Evolutionary conservation across 2,329 filamentous ascomycete genomes (phyloP).

Genomic region (Aureobasidium sp.): DNA sequence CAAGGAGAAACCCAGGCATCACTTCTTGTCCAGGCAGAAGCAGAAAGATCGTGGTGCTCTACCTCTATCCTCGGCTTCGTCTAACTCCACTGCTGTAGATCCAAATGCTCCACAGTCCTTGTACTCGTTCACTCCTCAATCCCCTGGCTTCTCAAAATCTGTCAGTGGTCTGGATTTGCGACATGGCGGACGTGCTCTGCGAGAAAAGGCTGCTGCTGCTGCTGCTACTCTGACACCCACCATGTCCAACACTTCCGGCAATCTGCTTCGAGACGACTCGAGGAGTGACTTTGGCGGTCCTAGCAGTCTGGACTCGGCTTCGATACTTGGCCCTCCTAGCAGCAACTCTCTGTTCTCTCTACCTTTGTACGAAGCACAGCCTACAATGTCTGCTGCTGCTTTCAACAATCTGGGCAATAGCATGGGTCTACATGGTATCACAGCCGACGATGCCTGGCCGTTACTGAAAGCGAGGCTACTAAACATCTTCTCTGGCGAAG

Average conservation of each 20-base stretch:
- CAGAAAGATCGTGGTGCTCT: slow-evolving; percentile 64
- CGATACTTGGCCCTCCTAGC: slow-evolving; percentile 20
- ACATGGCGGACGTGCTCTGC: slow-evolving; percentile 64
- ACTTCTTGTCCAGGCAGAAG: slow-evolving; percentile 71
- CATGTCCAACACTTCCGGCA: slow-evolving; percentile 22
- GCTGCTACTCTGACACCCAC: slow-evolving; percentile 22
- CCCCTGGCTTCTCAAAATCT: slow-evolving; percentile 71
- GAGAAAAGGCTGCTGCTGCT: slow-evolving; percentile 49
- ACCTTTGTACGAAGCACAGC: slow-evolving; percentile 20
- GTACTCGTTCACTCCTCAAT: slow-evolving; percentile 72
- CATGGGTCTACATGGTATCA: slow-evolving; percentile 40
- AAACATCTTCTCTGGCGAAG: slow-evolving; percentile 73
- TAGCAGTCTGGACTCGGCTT: slow-evolving; percentile 14
- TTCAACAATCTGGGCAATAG: slow-evolving; percentile 37
- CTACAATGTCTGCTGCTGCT: slow-evolving; percentile 27
- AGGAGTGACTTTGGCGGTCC: slow-evolving; percentile 17
- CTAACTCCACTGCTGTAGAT: slow-evolving; percentile 68
- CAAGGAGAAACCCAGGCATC: slow-evolving; percentile 65
- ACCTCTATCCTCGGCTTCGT: slow-evolving; percentile 65
- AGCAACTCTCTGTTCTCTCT: slow-evolving; percentile 23
- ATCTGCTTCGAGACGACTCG: slow-evolving; percentile 8
- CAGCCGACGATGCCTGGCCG: slow-evolving; percentile 71
- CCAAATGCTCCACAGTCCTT: slow-evolving; percentile 65
- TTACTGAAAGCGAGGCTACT: slow-evolving; percentile 67
- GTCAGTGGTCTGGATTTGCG: slow-evolving; percentile 72